Conservation (phyloP, 1,139 yeast genomes). For the Zygosaccharomyces pseudobailii region DNA sequence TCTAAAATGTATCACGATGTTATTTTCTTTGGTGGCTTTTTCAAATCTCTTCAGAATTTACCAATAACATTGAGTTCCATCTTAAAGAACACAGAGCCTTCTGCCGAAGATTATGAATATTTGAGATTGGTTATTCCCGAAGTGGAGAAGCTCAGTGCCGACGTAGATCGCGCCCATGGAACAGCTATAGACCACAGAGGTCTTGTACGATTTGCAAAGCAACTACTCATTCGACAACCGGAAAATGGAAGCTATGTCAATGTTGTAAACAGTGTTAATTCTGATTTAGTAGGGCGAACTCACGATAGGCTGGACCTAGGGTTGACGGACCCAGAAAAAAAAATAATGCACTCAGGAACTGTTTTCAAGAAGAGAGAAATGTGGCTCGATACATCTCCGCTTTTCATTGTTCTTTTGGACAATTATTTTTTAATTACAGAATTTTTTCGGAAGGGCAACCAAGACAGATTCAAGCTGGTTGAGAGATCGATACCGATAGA, state of each 20-base stretch:
- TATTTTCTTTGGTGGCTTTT: slow-evolving; percentile 68
- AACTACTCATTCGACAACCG: slow-evolving; percentile 46
- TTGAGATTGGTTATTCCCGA: slow-evolving; percentile 52
- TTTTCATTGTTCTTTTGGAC: slow-evolving; percentile 62
- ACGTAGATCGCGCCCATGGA: slow-evolving; percentile 51
- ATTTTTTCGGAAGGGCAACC: slow-evolving; percentile 20
- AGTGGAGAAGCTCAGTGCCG: slow-evolving; percentile 42
- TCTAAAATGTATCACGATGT: slow-evolving; percentile 51
- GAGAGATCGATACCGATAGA: slow-evolving; percentile 62
- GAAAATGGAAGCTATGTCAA: slow-evolving; percentile 33
- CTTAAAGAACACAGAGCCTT: slow-evolving; percentile 44
- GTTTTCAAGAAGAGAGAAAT: slow-evolving; percentile 58
- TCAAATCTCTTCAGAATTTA: slow-evolving; percentile 67
- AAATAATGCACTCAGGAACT: slow-evolving; percentile 56
- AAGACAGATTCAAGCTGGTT: slow-evolving; percentile 39
- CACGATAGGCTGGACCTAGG: slow-evolving; percentile 42
- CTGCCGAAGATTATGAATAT: slow-evolving; percentile 52
- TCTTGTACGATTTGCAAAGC: slow-evolving; percentile 44
- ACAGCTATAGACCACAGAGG: slow-evolving; percentile 52
- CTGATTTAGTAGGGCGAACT: slow-evolving; percentile 36
- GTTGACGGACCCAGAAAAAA: slow-evolving; percentile 53
- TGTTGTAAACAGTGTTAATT: slow-evolving; percentile 19
- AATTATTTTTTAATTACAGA: slow-evolving; percentile 71
- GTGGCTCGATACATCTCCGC: slow-evolving; percentile 48
- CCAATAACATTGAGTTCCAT: slow-evolving; percentile 65